Base-by-base conservation (phyloP, 768 basidiomycete species). In the Collybia sordida region DNA sequence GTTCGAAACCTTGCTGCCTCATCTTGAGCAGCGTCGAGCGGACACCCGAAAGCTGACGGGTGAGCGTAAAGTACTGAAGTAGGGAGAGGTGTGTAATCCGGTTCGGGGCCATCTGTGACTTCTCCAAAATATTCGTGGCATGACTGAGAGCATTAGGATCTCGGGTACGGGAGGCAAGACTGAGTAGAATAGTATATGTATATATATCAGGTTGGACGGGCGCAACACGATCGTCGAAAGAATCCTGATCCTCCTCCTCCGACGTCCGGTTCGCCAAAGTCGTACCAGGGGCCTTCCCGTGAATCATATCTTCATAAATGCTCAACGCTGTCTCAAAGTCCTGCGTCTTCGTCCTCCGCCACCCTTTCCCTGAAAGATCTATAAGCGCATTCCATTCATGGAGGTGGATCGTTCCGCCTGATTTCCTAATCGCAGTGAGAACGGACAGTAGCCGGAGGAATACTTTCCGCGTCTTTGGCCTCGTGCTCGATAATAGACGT, bases 311-410 rank as follows among this genome's bases (percentile, higher is more conserved):
- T 36, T 72, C 70, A 62, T 79, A 85, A 27, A 88, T 73, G 47
- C 74, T 75, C 51, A 90, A 67, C 15, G 87, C 77, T 23, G 73
- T 70, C 49, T 77, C 72, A 66, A 85, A 86, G 53, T 89, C 83
- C 50, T 76, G 76, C 43, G 70, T 52, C 22, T 71, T 66, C 36
- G 81, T 79, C 61, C 77, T 82, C 49, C 87, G 77, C 70, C 77
- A 82, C 3, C 87, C 86, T 51, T 76, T 79, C 14, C 83, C 88
- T 0, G 85, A 82, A 59, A 73, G 75, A 56, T 86, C 77, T 51
- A 92, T 79, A 39, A 93, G 73, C 6, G 80, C 71, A 61, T 91
- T 92, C 87, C 90, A 92, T 62, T 90, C 81, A 74, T 81, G 82
- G n/a, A 69, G 57, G 54, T 79, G 71, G 25, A 90, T 63, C 9